Base-by-base conservation (phyloP, 1,139 yeast genomes). In the Scheffersomyces lignicola region DNA sequence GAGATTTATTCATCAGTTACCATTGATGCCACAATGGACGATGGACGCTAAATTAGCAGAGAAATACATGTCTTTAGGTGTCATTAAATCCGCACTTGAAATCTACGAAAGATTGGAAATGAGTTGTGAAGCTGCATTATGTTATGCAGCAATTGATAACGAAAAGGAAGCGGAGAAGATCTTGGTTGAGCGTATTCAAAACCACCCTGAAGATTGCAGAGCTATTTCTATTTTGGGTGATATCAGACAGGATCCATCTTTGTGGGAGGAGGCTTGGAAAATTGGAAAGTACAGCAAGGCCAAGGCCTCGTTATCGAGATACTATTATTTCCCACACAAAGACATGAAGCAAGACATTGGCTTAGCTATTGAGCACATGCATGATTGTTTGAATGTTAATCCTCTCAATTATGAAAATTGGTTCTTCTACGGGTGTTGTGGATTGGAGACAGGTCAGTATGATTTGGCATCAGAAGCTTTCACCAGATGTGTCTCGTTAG, bases 341-440 rank as follows among this genome's bases (percentile, higher is more conserved):
- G 84, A 83, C 0, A 50, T 76, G 14, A 52, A 63, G 3, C 74
- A 77, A 42, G 72, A 88, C 45, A 48, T 82, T 11, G 71, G 58
- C 7, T 51, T 64, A 32, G 84, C 92, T 0, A 73, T 88, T 37
- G 61, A 63, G 30, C 87, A 89, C 53, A 73, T 89, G 66, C 76
- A 78, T 48, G 95, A 88, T 32, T 80, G 95, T 9, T 69, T 92
- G 41, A 67, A 72, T 16, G 78, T 79, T 12, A 83, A 83, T 52
- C 95, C 97, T n/a, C 65, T 88, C 38, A 80, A 76, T 48, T 79
- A 76, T 49, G 86, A 84, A 21, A 86, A 94, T 31, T 90, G 97
- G 96, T 92, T 81, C 56, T 77, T 89, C 49, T 90, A 90, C 51
- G 97, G 98, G 4, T 87, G 96, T 52, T 73, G 90, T 39, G 96